A percentile compares a stretch with the other conserved stretches of the same genome.
Conservation (phyloP, 2,329 filamentous ascomycete species). For the Hyphodiscus sp. region DNA sequence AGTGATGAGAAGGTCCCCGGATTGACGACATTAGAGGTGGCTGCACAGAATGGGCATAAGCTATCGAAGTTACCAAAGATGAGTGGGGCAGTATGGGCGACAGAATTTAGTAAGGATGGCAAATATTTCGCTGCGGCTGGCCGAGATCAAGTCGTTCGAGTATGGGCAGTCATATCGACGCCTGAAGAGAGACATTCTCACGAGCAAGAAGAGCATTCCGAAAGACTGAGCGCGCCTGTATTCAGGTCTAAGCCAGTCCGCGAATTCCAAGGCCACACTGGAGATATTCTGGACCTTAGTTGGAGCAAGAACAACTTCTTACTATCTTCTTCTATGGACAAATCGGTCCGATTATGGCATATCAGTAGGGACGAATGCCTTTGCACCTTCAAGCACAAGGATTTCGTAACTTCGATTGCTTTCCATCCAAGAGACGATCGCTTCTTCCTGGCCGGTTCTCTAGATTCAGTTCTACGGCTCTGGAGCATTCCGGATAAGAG, state of each 20-base stretch:
- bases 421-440: conserved; percentile 94
- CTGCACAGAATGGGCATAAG: conserved; percentile 10
- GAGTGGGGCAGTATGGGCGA: conserved; percentile 76
- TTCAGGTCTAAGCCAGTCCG: conserved; percentile 73
- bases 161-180: conserved; percentile 84
- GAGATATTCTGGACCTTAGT: conserved; percentile 82
- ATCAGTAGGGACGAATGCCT: conserved; percentile 77
- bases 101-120: conserved; percentile 89
- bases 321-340: conserved; percentile 95
- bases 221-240: conserved; percentile 79
- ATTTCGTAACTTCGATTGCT: conserved; percentile 89
- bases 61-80: conserved; percentile 20
- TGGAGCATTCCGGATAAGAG: conserved; percentile 97
- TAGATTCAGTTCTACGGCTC: conserved; percentile 79
- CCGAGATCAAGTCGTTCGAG: conserved; percentile 75
- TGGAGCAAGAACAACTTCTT: conserved; percentile 99
- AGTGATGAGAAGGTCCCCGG: conserved; percentile 27
- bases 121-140: conserved; percentile 88
- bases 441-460: conserved; percentile 90
- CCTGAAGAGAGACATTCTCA: conserved; percentile 69
- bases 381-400: conserved; percentile 89
- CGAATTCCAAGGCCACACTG: conserved; percentile 77
- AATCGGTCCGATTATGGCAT: conserved; percentile 93
- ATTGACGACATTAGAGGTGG: conserved; percentile 17
- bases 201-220: conserved; percentile 62